A percentile compares a stretch with the other conserved stretches of the same genome.
These are phyloP conservation scores for Pseudevernia furfuracea DNA, from an alignment of 495 filamentous ascomycete genomes.

Conservation along the genomic window DNA sequence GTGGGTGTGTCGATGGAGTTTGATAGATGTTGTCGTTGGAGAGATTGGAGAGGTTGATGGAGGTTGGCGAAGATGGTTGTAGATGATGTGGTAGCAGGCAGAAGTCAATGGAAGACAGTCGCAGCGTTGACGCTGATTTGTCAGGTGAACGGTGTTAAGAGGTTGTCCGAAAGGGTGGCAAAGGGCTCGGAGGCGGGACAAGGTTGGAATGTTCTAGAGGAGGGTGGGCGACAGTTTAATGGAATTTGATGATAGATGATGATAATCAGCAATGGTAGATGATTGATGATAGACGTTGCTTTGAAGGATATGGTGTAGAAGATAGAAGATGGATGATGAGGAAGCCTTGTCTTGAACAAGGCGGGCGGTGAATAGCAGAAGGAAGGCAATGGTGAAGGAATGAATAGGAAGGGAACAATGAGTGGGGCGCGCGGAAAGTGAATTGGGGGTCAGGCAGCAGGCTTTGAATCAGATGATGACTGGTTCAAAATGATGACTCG, in stretches of 20 bases:
- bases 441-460: slow-evolving; percentile 16
- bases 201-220: not conserved
- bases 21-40: slow-evolving; percentile 6
- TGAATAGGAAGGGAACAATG: slow-evolving; percentile 9
- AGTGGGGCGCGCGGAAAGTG: slow-evolving; percentile 11
- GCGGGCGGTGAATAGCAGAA: not conserved
- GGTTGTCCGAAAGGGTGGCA: slow-evolving; percentile 18
- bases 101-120: slow-evolving; percentile 36
- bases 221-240: not conserved
- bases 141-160: slow-evolving; percentile 25
- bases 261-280: not conserved
- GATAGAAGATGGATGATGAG: no score
- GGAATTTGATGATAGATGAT: not conserved
- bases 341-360: slow-evolving; percentile 1
- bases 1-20: slow-evolving; percentile 22
- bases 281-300: not conserved
- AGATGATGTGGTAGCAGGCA: slow-evolving; percentile 21
- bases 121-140: slow-evolving; percentile 19
- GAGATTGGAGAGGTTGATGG: slow-evolving; percentile 15
- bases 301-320: not conserved
- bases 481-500: slow-evolving; percentile 21
- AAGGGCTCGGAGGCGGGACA: slow-evolving; percentile 15
- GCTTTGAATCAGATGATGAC: slow-evolving; percentile 19
- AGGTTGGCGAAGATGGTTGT: not conserved
- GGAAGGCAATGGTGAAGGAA: not conserved